A percentile compares a stretch with the other conserved stretches of the same genome.
Conservation (phyloP, 768 basidiomycete species). For the Termitomyces titanicus region DNA sequence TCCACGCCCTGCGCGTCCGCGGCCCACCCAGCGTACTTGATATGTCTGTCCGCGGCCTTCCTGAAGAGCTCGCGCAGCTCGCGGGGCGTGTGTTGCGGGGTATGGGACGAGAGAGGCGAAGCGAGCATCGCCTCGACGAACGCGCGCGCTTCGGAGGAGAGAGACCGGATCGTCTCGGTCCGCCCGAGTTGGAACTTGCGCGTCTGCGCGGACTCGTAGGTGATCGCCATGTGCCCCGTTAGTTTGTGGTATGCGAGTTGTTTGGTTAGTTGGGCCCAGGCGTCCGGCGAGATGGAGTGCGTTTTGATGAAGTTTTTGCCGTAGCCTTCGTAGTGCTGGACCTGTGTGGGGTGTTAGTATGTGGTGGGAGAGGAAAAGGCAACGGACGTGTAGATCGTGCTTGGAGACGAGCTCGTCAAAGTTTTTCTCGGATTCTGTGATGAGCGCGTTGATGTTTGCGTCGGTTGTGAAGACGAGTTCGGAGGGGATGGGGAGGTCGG, state of each 20-base stretch:
- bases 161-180: conserved; percentile 92
- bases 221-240: conserved; percentile 66
- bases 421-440: conserved; percentile 56
- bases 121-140: conserved; percentile 89
- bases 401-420: conserved; percentile 74
- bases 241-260: conserved; percentile 95
- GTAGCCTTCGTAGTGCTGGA: conserved; percentile 83
- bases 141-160: conserved; percentile 75
- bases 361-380: background rate
- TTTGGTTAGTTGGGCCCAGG: conserved; percentile 93
- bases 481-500: conserved; percentile 47
- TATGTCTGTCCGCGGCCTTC: conserved; percentile 74
- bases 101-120: background rate
- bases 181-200: conserved; percentile 86
- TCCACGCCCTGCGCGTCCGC: conserved; percentile 95
- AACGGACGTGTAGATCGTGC: conserved; percentile 75
- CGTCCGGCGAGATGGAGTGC: conserved; percentile 84
- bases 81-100: conserved; percentile 20
- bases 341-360: conserved; percentile 30
- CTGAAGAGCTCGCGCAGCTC: conserved; percentile 68
- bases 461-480: conserved; percentile 75
- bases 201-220: conserved; percentile 95
- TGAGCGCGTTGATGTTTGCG: conserved; percentile 42
- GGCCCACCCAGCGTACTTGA: conserved; percentile 87
- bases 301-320: conserved; percentile 86